A percentile compares a stretch with the other conserved stretches of the same genome.
Evolutionary conservation across 495 filamentous ascomycete genomes (phyloP).

Genomic region (Hypoxylon fragiforme): DNA sequence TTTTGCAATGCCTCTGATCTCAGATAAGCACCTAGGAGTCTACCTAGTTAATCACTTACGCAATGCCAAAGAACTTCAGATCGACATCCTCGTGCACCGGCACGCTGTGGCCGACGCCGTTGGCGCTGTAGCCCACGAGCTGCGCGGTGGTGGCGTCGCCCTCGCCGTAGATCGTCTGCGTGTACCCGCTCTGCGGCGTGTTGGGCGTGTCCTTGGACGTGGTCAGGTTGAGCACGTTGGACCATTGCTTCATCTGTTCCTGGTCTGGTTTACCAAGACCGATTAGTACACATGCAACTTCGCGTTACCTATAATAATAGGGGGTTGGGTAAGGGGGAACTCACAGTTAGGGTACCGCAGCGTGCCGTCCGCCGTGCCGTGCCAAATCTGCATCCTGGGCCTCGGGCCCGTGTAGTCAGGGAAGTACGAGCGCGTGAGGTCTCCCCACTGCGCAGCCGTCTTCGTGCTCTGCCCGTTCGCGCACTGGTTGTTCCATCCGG

Average conservation of each 20-base stretch:
- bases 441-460: conserved; percentile 53
- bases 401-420: conserved; percentile 53
- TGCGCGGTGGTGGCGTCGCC: conserved; percentile 46
- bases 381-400: conserved; percentile 54
- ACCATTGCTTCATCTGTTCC: conserved; percentile 49
- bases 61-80: conserved; percentile 55
- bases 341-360: conserved; percentile 47
- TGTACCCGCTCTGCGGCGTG: conserved; percentile 54
- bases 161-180: conserved; percentile 57
- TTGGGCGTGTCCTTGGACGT: conserved; percentile 43
- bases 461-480: conserved; percentile 50
- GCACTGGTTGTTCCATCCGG: conserved; percentile 53
- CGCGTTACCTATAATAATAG: too few species aligned
- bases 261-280: too few species aligned
- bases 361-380: conserved; percentile 49
- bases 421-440: conserved; percentile 51
- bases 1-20: too few species aligned
- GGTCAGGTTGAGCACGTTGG: conserved; percentile 45
- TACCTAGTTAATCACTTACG: conserved; percentile 12
- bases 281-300: too few species aligned
- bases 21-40: too few species aligned
- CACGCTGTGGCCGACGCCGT: conserved; percentile 53
- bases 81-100: conserved; percentile 49
- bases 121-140: conserved; percentile 52
- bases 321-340: too few species aligned